A percentile compares a stretch with the other conserved stretches of the same genome.
phyloP scores from a whole-genome alignment of 2,329 filamentous ascomycete species.

The Cercospora zeina region DNA sequence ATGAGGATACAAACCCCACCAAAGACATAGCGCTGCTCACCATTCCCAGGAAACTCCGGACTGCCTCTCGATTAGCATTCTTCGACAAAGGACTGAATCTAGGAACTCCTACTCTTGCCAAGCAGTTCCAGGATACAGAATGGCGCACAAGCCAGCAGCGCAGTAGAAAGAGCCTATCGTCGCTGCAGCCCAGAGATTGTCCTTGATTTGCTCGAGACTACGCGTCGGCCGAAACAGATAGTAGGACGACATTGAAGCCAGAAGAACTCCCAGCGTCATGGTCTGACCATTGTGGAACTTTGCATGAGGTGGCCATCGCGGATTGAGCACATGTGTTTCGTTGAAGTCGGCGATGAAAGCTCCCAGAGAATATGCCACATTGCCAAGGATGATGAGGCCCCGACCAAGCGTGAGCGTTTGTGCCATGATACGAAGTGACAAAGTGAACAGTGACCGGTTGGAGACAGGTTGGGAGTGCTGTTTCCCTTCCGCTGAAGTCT shows the following conservation, averaged over 20 bases:
- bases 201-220: slow-evolving; percentile 16
- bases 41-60: slow-evolving; percentile 48
- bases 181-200: slow-evolving; percentile 40
- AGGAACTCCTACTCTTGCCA: slow-evolving; percentile 42
- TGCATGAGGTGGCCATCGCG: slow-evolving; percentile 53
- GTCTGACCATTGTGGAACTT: slow-evolving; percentile 57
- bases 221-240: slow-evolving; percentile 38
- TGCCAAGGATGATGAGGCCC: slow-evolving; percentile 37
- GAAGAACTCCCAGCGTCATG: slow-evolving; percentile 49
- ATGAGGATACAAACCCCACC: slow-evolving; percentile 29
- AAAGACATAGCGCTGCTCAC: slow-evolving; percentile 43
- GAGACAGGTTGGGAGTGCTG: not conserved
- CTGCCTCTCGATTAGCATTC: slow-evolving; percentile 7
- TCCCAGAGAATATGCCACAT: slow-evolving; percentile 39
- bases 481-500: not conserved
- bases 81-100: not conserved
- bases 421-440: not conserved
- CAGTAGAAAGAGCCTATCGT: slow-evolving; percentile 50
- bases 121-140: slow-evolving; percentile 50
- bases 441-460: not conserved
- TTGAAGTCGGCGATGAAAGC: slow-evolving; percentile 40
- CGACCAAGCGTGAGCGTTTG: slow-evolving; percentile 34
- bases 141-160: slow-evolving; percentile 47
- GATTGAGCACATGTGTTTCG: slow-evolving; percentile 52
- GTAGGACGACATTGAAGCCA: slow-evolving; percentile 45